Evolutionary conservation across 768 basidiomycete genomes (phyloP).

Genomic region (Mycena maculata): DNA sequence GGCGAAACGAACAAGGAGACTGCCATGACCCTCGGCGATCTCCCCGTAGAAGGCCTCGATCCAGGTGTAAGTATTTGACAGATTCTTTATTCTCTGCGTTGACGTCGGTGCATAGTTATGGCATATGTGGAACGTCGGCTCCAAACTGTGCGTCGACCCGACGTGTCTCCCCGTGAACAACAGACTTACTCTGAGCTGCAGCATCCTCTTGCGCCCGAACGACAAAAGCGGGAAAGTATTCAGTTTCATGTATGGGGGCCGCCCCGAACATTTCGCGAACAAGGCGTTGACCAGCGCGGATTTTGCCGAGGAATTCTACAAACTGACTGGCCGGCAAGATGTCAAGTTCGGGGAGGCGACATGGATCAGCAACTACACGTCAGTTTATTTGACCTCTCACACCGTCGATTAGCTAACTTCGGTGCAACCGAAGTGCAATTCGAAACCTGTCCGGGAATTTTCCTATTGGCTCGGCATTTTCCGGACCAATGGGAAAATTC

Average conservation of each 20-base stretch:
- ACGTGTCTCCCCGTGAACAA: background rate
- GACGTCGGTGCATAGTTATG: background rate
- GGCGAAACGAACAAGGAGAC: conserved; percentile 53
- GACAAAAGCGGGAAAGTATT: background rate
- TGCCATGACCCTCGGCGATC: conserved; percentile 51
- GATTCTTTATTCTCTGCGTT: background rate
- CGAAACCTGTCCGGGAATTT: too few relatives aligned
- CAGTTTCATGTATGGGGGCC: background rate
- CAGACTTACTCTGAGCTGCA: background rate
- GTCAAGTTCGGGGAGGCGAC: conserved; percentile 7
- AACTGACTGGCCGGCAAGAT: background rate
- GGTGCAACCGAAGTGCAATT: too few relatives aligned
- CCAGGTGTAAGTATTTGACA: conserved; percentile 2
- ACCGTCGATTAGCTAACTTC: too few relatives aligned
- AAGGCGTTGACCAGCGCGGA: background rate
- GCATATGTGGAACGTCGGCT: conserved; percentile 1
- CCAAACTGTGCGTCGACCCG: background rate
- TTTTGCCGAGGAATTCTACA: background rate
- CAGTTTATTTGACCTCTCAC: background rate
- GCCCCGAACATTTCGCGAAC: background rate
- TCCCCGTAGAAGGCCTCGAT: conserved; percentile 28
- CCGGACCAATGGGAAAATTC: too few relatives aligned
- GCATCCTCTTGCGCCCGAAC: background rate
- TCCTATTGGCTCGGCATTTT: too few relatives aligned
- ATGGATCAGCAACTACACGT: background rate